Conservation (phyloP, 2,329 filamentous ascomycete genomes). For the Leptographium wingfieldii region DNA sequence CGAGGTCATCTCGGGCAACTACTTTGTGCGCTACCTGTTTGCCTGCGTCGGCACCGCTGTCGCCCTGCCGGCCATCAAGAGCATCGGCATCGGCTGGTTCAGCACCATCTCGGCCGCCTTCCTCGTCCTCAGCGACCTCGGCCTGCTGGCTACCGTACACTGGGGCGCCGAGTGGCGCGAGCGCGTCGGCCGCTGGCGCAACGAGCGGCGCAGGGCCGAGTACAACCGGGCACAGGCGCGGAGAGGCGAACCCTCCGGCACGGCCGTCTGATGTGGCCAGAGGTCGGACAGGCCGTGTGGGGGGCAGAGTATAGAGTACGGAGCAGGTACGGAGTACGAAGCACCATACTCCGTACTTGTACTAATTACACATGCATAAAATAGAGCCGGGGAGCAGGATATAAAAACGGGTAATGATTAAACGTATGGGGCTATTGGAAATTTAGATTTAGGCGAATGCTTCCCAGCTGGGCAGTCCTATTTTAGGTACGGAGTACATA, state of each 20-base stretch:
- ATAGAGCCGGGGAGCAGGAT: background rate
- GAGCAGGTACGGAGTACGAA: too few species aligned
- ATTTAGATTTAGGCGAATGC: background rate
- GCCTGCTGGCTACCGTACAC: slow-evolving; percentile 33
- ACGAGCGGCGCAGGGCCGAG: slow-evolving; percentile 19
- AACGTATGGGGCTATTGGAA: background rate
- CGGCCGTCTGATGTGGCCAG: background rate
- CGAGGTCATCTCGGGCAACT: slow-evolving; percentile 71
- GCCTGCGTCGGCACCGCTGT: slow-evolving; percentile 58
- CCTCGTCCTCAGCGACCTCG: slow-evolving; percentile 31
- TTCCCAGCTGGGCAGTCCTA: background rate
- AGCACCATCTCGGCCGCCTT: slow-evolving; percentile 54
- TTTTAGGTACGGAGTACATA: too few species aligned
- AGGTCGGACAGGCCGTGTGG: background rate
- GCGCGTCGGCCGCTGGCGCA: slow-evolving; percentile 35
- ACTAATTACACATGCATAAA: background rate
- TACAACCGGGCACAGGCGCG: slow-evolving; percentile 5
- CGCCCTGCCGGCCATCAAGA: slow-evolving; percentile 61
- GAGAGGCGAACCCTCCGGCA: background rate
- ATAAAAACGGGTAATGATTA: background rate
- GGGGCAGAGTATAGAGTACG: background rate
- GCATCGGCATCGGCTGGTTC: slow-evolving; percentile 72
- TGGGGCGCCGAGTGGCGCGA: slow-evolving; percentile 41
- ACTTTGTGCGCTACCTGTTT: slow-evolving; percentile 64
- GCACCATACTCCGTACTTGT: too few species aligned